These are phyloP conservation scores for Heritiera fomes DNA, from an alignment of 345 rosid species.

Conservation along the genomic window DNA sequence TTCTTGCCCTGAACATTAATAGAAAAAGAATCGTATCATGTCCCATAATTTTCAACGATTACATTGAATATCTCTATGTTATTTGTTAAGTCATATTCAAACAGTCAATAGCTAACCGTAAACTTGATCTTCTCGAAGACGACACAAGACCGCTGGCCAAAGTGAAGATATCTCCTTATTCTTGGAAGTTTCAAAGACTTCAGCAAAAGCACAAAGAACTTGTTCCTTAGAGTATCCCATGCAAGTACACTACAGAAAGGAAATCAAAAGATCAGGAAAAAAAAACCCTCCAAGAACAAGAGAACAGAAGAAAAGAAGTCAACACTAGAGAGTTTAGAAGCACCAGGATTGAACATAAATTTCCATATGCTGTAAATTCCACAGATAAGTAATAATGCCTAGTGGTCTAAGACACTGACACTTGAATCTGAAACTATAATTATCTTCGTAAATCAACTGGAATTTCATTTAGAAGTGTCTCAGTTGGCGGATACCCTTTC, in stretches of 20 bases:
- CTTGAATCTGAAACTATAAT: not conserved
- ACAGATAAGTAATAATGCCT: not conserved
- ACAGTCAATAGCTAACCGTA: constrained; percentile 35
- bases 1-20: constrained; percentile 46
- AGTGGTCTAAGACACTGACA: not conserved
- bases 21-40: constrained; percentile 20
- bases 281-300: not conserved
- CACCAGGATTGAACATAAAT: not conserved
- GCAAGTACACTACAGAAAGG: constrained; percentile 43
- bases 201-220: constrained; percentile 52
- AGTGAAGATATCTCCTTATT: constrained; percentile 58
- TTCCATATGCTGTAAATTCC: not conserved
- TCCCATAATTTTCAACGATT: constrained; percentile 1
- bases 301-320: not conserved
- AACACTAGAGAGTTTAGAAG: constrained; percentile 5
- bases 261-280: constrained; percentile 22
- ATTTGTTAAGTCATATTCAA: not conserved
- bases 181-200: constrained; percentile 58
- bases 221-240: constrained; percentile 69
- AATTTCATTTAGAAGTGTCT: constrained; percentile 3
- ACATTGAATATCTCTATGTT: not conserved
- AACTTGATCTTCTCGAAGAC: constrained; percentile 66
- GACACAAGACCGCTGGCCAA: constrained; percentile 66
- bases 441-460: not conserved
- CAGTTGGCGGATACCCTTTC: constrained; percentile 46